Percentiles rank a stretch among this genome's conserved stretches.
These are phyloP conservation scores for Arthromyces matolae DNA, from an alignment of 768 basidiomycete species.

Conservation along the genomic window DNA sequence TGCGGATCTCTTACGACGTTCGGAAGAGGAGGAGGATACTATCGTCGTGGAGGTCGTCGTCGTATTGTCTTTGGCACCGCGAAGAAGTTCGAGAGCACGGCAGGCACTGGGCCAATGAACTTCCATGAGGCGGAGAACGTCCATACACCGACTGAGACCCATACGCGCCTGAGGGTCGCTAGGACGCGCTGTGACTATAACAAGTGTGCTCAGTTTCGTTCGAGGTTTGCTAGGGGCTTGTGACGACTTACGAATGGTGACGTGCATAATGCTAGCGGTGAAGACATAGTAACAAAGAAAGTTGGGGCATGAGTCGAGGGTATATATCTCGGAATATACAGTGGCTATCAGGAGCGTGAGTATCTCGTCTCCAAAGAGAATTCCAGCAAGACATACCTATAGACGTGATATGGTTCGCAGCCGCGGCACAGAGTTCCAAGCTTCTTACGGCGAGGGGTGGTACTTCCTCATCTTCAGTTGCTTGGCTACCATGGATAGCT, in stretches of 20 bases:
- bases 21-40: slow-evolving; percentile 22
- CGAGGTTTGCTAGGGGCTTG: not conserved
- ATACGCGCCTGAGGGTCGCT: slow-evolving; percentile 65
- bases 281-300: slow-evolving; percentile 80
- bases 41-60: slow-evolving; percentile 20
- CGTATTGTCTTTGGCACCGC: slow-evolving; percentile 51
- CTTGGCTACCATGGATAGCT: slow-evolving; percentile 31
- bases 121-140: slow-evolving; percentile 60
- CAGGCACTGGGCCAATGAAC: slow-evolving; percentile 74
- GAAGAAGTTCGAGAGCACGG: slow-evolving; percentile 69
- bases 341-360: slow-evolving; percentile 36
- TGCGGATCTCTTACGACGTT: slow-evolving; percentile 58
- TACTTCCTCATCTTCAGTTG: slow-evolving; percentile 48
- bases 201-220: not conserved
- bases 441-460: slow-evolving; percentile 55
- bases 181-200: slow-evolving; percentile 57
- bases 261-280: slow-evolving; percentile 77
- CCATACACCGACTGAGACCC: slow-evolving; percentile 65
- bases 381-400: slow-evolving; percentile 47
- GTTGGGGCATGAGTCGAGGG: slow-evolving; percentile 57
- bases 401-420: slow-evolving; percentile 76
- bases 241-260: slow-evolving; percentile 57
- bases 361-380: no score
- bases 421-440: slow-evolving; percentile 70
- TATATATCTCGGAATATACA: slow-evolving; percentile 60